Conservation (phyloP, 257 asterid genomes). For the Galeopsis tetrahit region DNA sequence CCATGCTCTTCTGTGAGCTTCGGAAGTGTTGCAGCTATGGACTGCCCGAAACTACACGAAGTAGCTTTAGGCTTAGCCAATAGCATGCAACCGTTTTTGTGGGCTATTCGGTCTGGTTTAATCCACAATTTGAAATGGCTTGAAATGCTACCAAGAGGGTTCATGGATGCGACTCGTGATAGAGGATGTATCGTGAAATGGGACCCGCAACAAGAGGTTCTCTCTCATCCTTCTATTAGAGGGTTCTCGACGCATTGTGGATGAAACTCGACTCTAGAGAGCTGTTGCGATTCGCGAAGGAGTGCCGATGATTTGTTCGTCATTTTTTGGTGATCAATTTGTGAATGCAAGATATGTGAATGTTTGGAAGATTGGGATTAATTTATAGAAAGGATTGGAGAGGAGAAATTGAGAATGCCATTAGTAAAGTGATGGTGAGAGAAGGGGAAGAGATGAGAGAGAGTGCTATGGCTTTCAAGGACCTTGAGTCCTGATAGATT, state of each 20-base stretch:
- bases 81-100: constrained; percentile 48
- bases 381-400: constrained; percentile 30
- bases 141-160: constrained; percentile 33
- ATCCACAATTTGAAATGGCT: constrained; percentile 31
- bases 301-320: constrained; percentile 44
- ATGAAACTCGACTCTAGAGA: constrained; percentile 57
- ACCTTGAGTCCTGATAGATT: constrained; percentile 33
- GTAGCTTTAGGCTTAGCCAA: constrained; percentile 52
- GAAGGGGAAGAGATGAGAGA: constrained; percentile 42
- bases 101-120: constrained; percentile 50
- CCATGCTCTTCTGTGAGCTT: constrained; percentile 52
- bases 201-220: constrained; percentile 53
- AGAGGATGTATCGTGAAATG: constrained; percentile 44
- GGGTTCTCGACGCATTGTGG: constrained; percentile 58
- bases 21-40: constrained; percentile 46
- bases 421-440: constrained; percentile 42
- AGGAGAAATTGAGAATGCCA: constrained; percentile 32
- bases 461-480: constrained; percentile 34
- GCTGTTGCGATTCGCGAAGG: constrained; percentile 49
- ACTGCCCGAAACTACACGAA: constrained; percentile 30
- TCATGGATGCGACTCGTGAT: constrained; percentile 16
- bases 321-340: constrained; percentile 42
- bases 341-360: constrained; percentile 40
- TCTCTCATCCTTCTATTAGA: constrained; percentile 45
- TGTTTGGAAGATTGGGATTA: constrained; percentile 49